These are phyloP conservation scores for Boletus tomentosulus DNA, from an alignment of 768 basidiomycete species.

Conservation along the genomic window DNA sequence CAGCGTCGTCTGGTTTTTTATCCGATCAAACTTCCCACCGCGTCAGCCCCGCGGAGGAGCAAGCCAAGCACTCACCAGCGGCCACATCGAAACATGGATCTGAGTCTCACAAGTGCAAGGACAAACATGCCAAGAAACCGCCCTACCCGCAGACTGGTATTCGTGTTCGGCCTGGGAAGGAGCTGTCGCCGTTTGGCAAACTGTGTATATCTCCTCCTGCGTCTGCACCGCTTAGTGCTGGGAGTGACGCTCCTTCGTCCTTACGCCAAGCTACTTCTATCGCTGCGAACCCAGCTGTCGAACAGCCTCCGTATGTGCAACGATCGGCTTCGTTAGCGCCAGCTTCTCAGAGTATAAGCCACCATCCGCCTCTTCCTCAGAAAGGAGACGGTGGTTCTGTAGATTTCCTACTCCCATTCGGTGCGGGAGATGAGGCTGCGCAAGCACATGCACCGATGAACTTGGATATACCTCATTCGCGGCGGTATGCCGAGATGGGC, in stretches of 20 bases:
- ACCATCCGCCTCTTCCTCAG: conserved; percentile 5
- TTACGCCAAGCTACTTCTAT: conserved; percentile 10
- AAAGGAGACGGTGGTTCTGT: conserved; percentile 14
- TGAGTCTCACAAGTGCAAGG: conserved; percentile 31
- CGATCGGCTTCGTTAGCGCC: conserved; percentile 9
- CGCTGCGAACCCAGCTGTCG: conserved; percentile 8
- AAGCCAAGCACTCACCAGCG: conserved; percentile 12
- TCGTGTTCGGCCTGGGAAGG: conserved; percentile 42
- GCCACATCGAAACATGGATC: conserved; percentile 11
- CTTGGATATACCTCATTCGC: conserved; percentile 15
- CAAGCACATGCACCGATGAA: conserved; percentile 11
- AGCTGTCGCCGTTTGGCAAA: conserved; percentile 21
- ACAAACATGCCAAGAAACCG: conserved; percentile 40
- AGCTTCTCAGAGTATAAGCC: conserved; percentile 4
- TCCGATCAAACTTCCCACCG: background rate
- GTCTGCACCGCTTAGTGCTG: conserved; percentile 11
- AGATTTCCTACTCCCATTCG: conserved; percentile 26
- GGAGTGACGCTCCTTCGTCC: conserved; percentile 7
- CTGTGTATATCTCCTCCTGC: conserved; percentile 2
- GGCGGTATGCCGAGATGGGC: conserved; percentile 14
- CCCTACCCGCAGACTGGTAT: conserved; percentile 44
- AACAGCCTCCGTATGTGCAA: conserved; percentile 13
- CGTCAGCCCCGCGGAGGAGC: conserved; percentile 11
- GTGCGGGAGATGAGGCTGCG: conserved; percentile 13
- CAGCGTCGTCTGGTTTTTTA: background rate